Percentiles rank a stretch among this genome's conserved stretches.
Conservation (phyloP, 441 rosid genomes). For the Corymbia citriodora region DNA sequence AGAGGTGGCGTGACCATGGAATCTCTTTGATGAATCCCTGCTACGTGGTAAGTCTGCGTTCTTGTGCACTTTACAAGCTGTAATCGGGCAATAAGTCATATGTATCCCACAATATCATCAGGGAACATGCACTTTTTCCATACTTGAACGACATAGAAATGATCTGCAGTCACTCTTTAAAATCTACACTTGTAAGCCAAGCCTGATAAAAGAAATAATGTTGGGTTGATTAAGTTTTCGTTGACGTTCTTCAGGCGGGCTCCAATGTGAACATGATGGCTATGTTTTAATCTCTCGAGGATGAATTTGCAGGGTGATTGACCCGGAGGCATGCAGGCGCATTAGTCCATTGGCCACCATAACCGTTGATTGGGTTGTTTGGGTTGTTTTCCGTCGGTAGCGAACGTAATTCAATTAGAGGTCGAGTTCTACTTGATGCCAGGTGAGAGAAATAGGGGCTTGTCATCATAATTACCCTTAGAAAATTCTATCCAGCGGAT, state of each 20-base stretch:
- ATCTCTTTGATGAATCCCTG: background rate
- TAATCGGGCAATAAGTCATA: background rate
- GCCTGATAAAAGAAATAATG: background rate
- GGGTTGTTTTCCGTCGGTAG: background rate
- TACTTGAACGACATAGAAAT: background rate
- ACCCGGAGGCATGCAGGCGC: background rate
- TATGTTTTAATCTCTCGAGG: background rate
- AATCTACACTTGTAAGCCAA: background rate
- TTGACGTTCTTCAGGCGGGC: background rate
- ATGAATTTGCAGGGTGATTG: background rate
- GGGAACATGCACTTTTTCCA: background rate
- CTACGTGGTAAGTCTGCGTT: background rate
- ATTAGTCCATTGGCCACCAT: background rate
- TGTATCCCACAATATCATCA: background rate
- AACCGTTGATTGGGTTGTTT: background rate
- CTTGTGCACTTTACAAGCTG: background rate
- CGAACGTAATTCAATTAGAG: background rate
- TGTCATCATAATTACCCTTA: background rate
- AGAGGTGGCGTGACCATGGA: constrained; percentile 20
- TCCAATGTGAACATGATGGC: background rate
- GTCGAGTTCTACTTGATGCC: background rate
- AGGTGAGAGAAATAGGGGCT: background rate
- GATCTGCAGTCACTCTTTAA: background rate
- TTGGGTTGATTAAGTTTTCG: background rate
- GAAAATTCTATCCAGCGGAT: background rate